phyloP scores from a whole-genome alignment of 306 rosid genomes.

The Lagenaria siceraria region DNA sequence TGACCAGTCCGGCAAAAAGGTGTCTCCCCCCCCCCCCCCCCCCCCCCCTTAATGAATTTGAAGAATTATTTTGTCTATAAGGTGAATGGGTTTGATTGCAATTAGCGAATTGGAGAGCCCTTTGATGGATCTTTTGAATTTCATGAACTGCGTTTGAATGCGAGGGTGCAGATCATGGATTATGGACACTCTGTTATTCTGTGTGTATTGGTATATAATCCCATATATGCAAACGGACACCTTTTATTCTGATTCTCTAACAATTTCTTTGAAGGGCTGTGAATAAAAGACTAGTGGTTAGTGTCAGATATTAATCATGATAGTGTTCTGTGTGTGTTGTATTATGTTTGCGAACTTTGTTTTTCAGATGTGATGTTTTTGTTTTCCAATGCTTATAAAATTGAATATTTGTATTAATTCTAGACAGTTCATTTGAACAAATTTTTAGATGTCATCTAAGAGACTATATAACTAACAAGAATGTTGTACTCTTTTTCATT shows the following conservation, averaged over 20 bases:
- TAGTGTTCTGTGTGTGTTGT: background rate
- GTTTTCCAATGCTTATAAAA: background rate
- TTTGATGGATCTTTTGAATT: background rate
- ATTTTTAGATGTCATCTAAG: background rate
- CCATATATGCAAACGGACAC: background rate
- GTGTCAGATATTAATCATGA: background rate
- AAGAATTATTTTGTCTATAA: background rate
- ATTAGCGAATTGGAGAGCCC: background rate
- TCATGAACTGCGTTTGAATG: background rate
- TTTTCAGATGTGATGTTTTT: background rate
- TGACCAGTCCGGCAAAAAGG: conserved; percentile 72
- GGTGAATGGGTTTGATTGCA: background rate
- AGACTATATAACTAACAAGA: background rate
- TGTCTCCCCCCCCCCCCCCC: background rate
- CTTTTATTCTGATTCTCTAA: background rate
- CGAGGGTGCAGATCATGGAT: background rate
- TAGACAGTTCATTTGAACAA: background rate
- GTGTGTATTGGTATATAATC: background rate
- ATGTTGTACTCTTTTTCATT: background rate
- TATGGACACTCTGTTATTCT: background rate
- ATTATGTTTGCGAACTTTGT: background rate
- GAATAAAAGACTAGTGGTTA: background rate
- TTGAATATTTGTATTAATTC: background rate
- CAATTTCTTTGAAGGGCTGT: background rate
- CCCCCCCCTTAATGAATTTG: too few relatives aligned